Evolutionary conservation across 1,284 basidiomycete species (phyloP).

Genomic region (Puccinia triticina): DNA sequence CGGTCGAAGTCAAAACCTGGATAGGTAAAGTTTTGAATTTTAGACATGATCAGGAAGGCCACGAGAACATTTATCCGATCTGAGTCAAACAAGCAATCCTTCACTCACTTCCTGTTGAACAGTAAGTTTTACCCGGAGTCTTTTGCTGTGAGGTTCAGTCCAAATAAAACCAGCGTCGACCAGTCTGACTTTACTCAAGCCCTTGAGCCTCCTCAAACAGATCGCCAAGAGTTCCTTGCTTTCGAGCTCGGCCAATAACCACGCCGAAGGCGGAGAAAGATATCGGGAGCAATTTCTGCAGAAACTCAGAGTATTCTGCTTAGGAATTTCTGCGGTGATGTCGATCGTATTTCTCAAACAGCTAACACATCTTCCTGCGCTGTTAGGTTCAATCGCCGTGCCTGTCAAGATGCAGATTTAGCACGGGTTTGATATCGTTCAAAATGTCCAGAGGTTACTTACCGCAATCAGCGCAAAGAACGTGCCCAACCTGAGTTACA

Average conservation of each 20-base stretch:
- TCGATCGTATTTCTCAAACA: conserved; percentile 91
- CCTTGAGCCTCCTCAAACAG: conserved; percentile 83
- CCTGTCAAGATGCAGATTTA: conserved; percentile 13
- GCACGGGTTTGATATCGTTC: not conserved
- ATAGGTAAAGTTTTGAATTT: conserved; percentile 8
- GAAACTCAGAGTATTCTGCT: conserved; percentile 91
- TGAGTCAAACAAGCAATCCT: not conserved
- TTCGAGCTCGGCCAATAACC: conserved; percentile 85
- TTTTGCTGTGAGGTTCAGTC: conserved; percentile 97
- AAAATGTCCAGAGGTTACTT: conserved; percentile 65
- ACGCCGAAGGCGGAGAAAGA: conserved; percentile 83
- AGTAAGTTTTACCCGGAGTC: conserved; percentile 88
- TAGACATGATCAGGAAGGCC: not conserved
- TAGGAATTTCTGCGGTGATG: conserved; percentile 97
- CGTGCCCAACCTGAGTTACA: conserved; percentile 54
- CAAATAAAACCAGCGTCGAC: conserved; percentile 98
- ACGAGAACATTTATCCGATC: not conserved
- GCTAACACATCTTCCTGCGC: conserved; percentile 91
- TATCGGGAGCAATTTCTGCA: conserved; percentile 97
- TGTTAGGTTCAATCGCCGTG: conserved; percentile 78
- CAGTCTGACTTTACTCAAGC: conserved; percentile 87
- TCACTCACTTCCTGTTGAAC: conserved; percentile 88
- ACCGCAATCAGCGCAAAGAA: conserved; percentile 65
- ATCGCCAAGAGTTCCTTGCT: conserved; percentile 81
- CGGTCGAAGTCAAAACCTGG: conserved; percentile 87